A percentile compares a stretch with the other conserved stretches of the same genome.
Conservation (phyloP, 2,329 filamentous ascomycete genomes). For the Neofusicoccum cordaticola region DNA sequence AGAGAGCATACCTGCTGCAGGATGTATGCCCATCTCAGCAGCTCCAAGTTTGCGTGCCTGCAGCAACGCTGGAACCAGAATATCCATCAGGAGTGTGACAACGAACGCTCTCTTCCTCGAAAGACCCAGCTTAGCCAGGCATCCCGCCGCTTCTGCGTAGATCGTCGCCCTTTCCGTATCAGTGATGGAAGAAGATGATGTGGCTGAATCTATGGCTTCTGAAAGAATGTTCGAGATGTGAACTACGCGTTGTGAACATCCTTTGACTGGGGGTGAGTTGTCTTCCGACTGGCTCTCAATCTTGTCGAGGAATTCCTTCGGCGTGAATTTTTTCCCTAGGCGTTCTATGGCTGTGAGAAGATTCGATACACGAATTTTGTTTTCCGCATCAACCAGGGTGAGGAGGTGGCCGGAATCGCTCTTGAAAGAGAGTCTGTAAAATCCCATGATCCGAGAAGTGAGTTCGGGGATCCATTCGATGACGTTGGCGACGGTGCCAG, state of each 20-base stretch:
- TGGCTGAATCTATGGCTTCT: constrained; percentile 53
- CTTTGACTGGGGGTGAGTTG: constrained; percentile 31
- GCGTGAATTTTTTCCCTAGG: not conserved
- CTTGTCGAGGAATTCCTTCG: constrained; percentile 25
- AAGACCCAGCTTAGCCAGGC: constrained; percentile 75
- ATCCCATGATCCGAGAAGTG: constrained; percentile 12
- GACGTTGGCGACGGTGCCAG: not conserved
- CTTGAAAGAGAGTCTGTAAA: constrained; percentile 16
- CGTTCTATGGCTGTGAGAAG: constrained; percentile 10
- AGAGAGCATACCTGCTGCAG: constrained; percentile 79
- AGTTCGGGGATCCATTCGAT: constrained; percentile 9
- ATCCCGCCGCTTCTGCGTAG: constrained; percentile 79
- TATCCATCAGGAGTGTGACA: constrained; percentile 77
- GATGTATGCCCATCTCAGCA: constrained; percentile 94
- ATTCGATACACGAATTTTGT: constrained; percentile 11
- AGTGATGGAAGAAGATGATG: constrained; percentile 38
- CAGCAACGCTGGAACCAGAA: constrained; percentile 79
- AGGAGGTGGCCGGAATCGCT: constrained; percentile 14
- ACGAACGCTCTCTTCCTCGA: constrained; percentile 90
- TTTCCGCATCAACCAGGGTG: constrained; percentile 5
- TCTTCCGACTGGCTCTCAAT: constrained; percentile 36
- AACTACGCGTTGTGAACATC: constrained; percentile 24
- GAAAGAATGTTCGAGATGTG: constrained; percentile 64
- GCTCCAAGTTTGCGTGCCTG: constrained; percentile 90
- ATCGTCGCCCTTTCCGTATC: constrained; percentile 75